Evolutionary conservation across 2,329 filamentous ascomycete species (phyloP), one percentile per base, ranked within the genome.

Genomic region (Fusarium lateritium): DNA sequence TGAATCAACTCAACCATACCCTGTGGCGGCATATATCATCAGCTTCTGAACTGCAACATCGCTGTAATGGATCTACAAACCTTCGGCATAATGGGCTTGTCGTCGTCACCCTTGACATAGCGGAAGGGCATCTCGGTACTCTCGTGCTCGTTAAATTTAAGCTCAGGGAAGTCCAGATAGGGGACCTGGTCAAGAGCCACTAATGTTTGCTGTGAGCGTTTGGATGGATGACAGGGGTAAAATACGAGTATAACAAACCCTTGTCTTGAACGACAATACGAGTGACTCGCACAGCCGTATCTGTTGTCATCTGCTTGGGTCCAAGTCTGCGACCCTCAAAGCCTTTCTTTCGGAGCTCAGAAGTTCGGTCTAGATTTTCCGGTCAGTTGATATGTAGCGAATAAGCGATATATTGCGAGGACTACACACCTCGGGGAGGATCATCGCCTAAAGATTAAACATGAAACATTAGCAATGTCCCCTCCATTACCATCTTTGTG

Each of bases 71-170:
- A 7, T 31, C 11, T 13, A 53, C 78, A 52, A 44, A 97, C 94
- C 83, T 92, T 86, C 22, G 96, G 96, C 94, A 99, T 97, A 61
- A 98, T 90, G 2, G 94, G 93, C 71, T 93, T 85, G 44, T 92
- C 94, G 58, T 92, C 84, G 13, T 88, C 82, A 52, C 87, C 90
- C 76, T 88, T 91, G 51, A 99, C 94, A 77, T 99, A 99, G 72
- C 96, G 93, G 81, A 99, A 99, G 1, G 96, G 96, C 96, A 99
- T 98, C 79, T 97, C 87, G 1, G 94, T 97, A 78, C 92, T 96
- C 82, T 99, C 96, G 76, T 97, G 91, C 77, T 96, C 91, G 78
- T 93, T 93, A 79, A 98, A 91, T 76, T 91, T 91, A 76, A 99
- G 87, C 77, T 98, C 95, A 0, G 96, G 96, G 76, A 93, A 90